These are phyloP conservation scores for Monosporascus sp. DNA, from an alignment of 2,329 filamentous ascomycete species.

Conservation along the genomic window DNA sequence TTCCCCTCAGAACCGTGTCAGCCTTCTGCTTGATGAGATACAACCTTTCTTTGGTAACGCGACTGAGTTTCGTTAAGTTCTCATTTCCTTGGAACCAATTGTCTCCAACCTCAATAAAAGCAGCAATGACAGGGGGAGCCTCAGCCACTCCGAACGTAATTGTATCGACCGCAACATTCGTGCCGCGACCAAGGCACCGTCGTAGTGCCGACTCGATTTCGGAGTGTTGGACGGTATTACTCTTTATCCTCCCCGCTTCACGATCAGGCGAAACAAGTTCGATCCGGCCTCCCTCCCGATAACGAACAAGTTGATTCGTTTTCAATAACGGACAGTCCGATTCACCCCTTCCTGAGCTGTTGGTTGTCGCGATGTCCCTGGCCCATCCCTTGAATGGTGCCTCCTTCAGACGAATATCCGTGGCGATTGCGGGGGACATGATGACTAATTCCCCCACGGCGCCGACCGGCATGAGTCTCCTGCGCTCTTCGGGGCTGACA, in stretches of 20 bases:
- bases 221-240: conserved; percentile 34
- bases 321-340: conserved; percentile 33
- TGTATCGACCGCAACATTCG: conserved; percentile 45
- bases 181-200: conserved; percentile 37
- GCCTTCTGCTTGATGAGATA: conserved; percentile 40
- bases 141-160: conserved; percentile 39
- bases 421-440: conserved; percentile 47
- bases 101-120: conserved; percentile 45
- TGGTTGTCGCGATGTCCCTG: conserved; percentile 11
- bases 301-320: conserved; percentile 46
- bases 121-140: conserved; percentile 35
- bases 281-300: conserved; percentile 42
- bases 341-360: conserved; percentile 16
- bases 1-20: conserved; percentile 33
- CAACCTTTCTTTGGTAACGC: conserved; percentile 36
- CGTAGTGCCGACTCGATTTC: conserved; percentile 44
- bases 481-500: conserved; percentile 46
- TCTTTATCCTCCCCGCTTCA: conserved; percentile 36
- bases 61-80: conserved; percentile 32
- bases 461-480: conserved; percentile 47
- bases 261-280: conserved; percentile 41
- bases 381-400: conserved; percentile 21
- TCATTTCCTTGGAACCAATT: conserved; percentile 31
- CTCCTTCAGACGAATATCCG: conserved; percentile 30
- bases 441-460: conserved; percentile 55